Conservation (phyloP, 306 rosid species). For the Rosa lucieae region DNA sequence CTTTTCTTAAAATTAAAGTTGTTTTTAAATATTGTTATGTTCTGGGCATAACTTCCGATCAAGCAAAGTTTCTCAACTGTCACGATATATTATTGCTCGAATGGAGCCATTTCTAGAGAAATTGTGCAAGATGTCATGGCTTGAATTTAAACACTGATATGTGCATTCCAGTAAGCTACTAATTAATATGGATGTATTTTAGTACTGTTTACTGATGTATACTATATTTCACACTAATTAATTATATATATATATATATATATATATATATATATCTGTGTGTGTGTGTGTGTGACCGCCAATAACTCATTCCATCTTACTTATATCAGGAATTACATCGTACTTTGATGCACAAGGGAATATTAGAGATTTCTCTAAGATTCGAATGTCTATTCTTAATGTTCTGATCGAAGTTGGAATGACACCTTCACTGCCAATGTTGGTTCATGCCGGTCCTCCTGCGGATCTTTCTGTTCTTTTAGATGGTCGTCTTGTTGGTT, state of each 20-base stretch:
- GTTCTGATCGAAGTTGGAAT: slow-evolving; percentile 64
- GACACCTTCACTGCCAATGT: slow-evolving; percentile 63
- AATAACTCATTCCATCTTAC: slow-evolving; percentile 11
- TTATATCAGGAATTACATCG: slow-evolving; percentile 73
- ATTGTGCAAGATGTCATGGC: not conserved
- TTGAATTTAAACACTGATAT: not conserved
- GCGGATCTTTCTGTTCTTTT: slow-evolving; percentile 67
- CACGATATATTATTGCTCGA: not conserved
- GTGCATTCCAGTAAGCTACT: not conserved
- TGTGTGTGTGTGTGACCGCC: not conserved
- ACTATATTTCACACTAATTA: not conserved
- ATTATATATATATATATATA: not conserved
- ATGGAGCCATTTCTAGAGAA: not conserved
- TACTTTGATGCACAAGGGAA: slow-evolving; percentile 75
- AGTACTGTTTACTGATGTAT: not conserved
- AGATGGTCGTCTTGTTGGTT: slow-evolving; percentile 85
- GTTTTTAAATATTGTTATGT: not conserved
- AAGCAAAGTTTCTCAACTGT: not conserved
- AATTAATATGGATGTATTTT: not conserved
- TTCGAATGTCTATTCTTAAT: slow-evolving; percentile 46
- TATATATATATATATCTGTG: too few species aligned
- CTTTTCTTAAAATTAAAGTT: too few species aligned
- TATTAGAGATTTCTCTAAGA: slow-evolving; percentile 53
- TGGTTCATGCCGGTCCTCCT: slow-evolving; percentile 74
- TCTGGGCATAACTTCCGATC: not conserved